A percentile compares a stretch with the other conserved stretches of the same genome.
Evolutionary conservation across 2,329 filamentous ascomycete genomes (phyloP).

Genomic region (Escovopsis sp.): DNA sequence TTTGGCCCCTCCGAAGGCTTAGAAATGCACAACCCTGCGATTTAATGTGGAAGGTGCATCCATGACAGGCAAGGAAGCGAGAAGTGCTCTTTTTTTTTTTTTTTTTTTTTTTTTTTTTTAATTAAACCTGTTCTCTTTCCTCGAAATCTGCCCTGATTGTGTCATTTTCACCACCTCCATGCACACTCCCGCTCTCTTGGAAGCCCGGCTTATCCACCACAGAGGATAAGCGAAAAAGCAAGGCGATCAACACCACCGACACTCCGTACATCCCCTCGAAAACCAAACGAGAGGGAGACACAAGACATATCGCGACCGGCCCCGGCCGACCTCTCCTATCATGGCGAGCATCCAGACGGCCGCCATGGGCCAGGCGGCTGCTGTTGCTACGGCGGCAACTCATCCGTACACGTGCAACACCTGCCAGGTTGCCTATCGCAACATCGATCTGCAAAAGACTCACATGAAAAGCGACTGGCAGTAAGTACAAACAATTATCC

Average conservation of each 20-base stretch:
- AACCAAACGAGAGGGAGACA: too few relatives aligned
- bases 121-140: background rate
- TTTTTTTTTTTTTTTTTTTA: too few relatives aligned
- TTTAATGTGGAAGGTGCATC: too few relatives aligned
- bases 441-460: constrained; percentile 77
- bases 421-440: constrained; percentile 91
- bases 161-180: too few relatives aligned
- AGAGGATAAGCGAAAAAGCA: too few relatives aligned
- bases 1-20: too few relatives aligned
- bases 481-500: constrained; percentile 40
- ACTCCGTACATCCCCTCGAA: too few relatives aligned
- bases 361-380: constrained; percentile 16
- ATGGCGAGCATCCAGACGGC: constrained; percentile 31
- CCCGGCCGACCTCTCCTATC: constrained; percentile 5
- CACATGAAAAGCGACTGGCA: constrained; percentile 99
- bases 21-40: too few relatives aligned
- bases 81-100: too few relatives aligned
- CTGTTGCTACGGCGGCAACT: constrained; percentile 34
- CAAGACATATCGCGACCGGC: background rate
- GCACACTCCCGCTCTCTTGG: background rate
- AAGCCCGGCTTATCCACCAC: background rate
- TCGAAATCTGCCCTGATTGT: background rate
- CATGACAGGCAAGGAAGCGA: too few relatives aligned
- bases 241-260: too few relatives aligned
- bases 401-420: constrained; percentile 98